Evolutionary conservation across 345 rosid genomes (phyloP).

Genomic region (Salix udensis): DNA sequence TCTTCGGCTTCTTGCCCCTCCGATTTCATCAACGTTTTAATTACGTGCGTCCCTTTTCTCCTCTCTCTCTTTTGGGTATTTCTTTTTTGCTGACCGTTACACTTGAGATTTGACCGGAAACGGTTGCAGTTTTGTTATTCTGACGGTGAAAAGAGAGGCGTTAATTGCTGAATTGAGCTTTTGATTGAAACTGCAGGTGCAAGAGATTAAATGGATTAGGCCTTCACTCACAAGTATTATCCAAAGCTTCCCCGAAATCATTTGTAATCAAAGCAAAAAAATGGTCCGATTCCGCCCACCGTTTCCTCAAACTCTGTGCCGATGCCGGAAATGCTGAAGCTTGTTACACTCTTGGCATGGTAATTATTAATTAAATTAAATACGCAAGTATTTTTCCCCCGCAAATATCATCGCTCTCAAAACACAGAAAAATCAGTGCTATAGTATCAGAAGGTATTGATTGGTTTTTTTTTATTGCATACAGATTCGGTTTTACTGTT

Average conservation of each 20-base stretch:
- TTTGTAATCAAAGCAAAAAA: slow-evolving; percentile 57
- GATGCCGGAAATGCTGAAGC: slow-evolving; percentile 91
- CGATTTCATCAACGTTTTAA: slow-evolving; percentile 63
- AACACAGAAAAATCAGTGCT: neutral
- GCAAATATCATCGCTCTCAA: neutral
- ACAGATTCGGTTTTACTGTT: slow-evolving; percentile 91
- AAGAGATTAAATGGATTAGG: slow-evolving; percentile 71
- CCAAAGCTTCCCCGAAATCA: slow-evolving; percentile 53
- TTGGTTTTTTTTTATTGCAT: neutral
- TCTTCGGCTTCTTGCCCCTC: slow-evolving; percentile 58
- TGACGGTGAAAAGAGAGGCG: neutral
- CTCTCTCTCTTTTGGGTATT: neutral
- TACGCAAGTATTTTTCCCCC: neutral
- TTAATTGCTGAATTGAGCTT: neutral
- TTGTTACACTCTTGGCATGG: slow-evolving; percentile 96
- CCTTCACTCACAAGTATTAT: slow-evolving; percentile 44
- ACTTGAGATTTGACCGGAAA: neutral
- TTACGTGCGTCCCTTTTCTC: slow-evolving; percentile 50
- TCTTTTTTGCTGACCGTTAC: neutral
- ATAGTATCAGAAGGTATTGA: neutral
- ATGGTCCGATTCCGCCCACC: slow-evolving; percentile 87
- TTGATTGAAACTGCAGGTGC: slow-evolving; percentile 51
- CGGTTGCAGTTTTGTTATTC: neutral
- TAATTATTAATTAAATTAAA: slow-evolving; percentile 11
- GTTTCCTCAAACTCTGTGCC: slow-evolving; percentile 70